Base-by-base conservation (phyloP, 2,329 filamentous ascomycete genomes). In the Colletotrichum sp. region DNA sequence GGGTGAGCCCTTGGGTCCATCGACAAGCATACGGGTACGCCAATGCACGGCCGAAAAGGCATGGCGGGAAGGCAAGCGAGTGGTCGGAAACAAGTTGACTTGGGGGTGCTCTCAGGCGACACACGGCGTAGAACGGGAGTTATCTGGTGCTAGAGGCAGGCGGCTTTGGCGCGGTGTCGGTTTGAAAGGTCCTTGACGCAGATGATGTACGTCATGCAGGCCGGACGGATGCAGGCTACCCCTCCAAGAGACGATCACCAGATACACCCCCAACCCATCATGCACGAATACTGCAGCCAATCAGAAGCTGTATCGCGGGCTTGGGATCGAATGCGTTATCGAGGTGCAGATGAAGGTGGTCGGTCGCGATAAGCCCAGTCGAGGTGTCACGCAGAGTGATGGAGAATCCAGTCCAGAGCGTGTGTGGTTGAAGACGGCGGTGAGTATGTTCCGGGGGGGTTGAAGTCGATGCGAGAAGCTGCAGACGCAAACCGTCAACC, bases 191-290 rank as follows among this genome's bases (percentile, higher is more conserved):
- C 59, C 34, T 69, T 70, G 75, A 76, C 64, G 75, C 73, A 76
- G 73, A 76, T 77, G 65, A 77, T 76, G 65, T 69, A 74, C 75
- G 69, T 73, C 69, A 76, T 76, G 75, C 69, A 76, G 52, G 59
- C 69, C 69, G 68, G 69, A 66, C 64, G 61, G 75, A 36, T 70
- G 69, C 69, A 73, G 59, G 69, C 56, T 58, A 16, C 18, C 75
- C 72, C 43, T 64, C 73, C 43, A 69, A 69, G 5, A 69, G 65
- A n/a, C 58, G 73, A 77, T 77, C 75, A 77, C 75, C 75, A 61
- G 75, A 76, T 77, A 64, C 75, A 75, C 73, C 73, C 75, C 75
- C 69, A 76, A 73, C 75, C 73, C 75, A 73, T 61, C 18, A 76
- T 73, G 64, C 69, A 69, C 58, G 10, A 38, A 24, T 21, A 48